Evolutionary conservation across 805 yeast genomes (phyloP).

Genomic region (Kockiozyma suomiensis): DNA sequence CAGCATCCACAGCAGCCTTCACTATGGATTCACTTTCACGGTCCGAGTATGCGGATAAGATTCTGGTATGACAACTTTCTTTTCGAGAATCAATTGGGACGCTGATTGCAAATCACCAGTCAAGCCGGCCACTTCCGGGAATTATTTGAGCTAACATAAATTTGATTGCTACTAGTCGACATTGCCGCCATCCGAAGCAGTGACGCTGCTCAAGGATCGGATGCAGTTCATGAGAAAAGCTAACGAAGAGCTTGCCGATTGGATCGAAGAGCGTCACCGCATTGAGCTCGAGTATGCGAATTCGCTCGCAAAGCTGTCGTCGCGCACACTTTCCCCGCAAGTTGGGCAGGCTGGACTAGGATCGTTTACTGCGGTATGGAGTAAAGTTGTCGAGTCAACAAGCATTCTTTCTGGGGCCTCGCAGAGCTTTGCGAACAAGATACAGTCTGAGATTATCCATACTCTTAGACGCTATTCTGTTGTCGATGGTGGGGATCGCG

Average conservation of each 20-base stretch:
- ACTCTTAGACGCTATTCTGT: slow-evolving; percentile 48
- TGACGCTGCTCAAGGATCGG: slow-evolving; percentile 61
- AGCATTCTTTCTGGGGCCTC: slow-evolving; percentile 41
- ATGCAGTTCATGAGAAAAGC: slow-evolving; percentile 56
- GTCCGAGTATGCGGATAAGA: slow-evolving; percentile 33
- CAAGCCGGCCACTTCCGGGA: background rate
- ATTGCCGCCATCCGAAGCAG: slow-evolving; percentile 60
- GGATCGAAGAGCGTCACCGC: slow-evolving; percentile 59
- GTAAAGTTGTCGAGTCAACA: slow-evolving; percentile 35
- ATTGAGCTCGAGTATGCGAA: slow-evolving; percentile 52
- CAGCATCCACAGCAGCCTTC: background rate
- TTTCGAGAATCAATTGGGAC: background rate
- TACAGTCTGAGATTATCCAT: slow-evolving; percentile 45
- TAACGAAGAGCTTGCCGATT: slow-evolving; percentile 62
- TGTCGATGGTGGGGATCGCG: slow-evolving; percentile 50
- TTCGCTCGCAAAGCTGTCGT: slow-evolving; percentile 49
- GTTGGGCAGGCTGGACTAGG: slow-evolving; percentile 37
- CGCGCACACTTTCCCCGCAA: slow-evolving; percentile 35
- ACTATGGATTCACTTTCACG: slow-evolving; percentile 31
- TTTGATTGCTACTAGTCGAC: slow-evolving; percentile 39
- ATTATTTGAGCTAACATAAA: too few relatives aligned
- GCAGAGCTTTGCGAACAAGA: slow-evolving; percentile 41
- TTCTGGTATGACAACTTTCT: slow-evolving; percentile 26
- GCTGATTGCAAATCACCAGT: background rate
- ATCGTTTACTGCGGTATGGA: slow-evolving; percentile 39